Conservation (phyloP, 2,329 filamentous ascomycete genomes). For the Alternaria viburni region DNA sequence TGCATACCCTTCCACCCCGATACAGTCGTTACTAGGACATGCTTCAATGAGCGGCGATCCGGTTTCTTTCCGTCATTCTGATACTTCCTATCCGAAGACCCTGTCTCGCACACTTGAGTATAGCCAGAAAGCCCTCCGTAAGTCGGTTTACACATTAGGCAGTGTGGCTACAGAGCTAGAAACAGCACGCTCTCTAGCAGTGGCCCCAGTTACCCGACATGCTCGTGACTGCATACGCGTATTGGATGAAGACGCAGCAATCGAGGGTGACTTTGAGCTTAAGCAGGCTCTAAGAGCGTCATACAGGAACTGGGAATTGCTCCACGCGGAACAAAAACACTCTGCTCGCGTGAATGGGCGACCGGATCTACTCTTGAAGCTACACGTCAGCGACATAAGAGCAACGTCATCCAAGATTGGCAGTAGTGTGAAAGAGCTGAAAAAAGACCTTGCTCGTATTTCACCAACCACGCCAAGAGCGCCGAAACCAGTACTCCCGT, state of each 20-base stretch:
- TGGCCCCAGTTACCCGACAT: neutral
- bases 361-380: neutral
- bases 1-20: neutral
- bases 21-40: neutral
- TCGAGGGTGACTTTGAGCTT: neutral
- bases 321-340: neutral
- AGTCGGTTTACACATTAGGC: neutral
- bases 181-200: neutral
- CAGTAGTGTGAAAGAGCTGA: neutral
- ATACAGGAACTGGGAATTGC: neutral
- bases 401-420: neutral
- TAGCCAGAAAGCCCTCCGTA: neutral
- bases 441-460: neutral
- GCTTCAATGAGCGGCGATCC: neutral
- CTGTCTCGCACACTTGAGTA: neutral
- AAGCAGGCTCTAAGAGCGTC: neutral
- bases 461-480: neutral
- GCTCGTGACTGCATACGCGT: neutral
- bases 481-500: neutral
- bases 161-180: neutral
- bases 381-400: neutral
- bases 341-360: neutral
- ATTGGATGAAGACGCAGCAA: neutral
- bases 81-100: neutral
- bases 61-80: neutral